These are phyloP conservation scores for Cryptosporidium viatorum DNA, from an alignment of 169 alveolate species.

Conservation along the genomic window DNA sequence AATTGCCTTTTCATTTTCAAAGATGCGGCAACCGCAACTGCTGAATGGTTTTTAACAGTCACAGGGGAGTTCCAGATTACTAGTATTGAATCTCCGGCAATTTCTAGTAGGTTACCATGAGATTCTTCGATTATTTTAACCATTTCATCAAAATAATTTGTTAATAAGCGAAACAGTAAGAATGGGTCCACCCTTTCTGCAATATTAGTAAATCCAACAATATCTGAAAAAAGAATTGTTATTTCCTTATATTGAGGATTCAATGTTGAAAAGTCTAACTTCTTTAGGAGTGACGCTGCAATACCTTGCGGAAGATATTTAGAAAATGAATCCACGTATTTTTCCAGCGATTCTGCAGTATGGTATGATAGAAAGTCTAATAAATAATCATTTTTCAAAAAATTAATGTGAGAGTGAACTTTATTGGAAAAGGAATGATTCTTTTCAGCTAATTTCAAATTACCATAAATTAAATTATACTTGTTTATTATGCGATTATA, in stretches of 20 bases:
- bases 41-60: constrained; percentile 54
- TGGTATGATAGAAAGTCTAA: constrained; percentile 7
- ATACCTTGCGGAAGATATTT: constrained; percentile 41
- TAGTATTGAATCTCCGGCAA: constrained; percentile 75
- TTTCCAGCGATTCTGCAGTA: background rate
- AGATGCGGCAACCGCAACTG: constrained; percentile 52
- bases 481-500: background rate
- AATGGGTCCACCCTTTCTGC: constrained; percentile 46
- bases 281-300: background rate
- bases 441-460: background rate
- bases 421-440: background rate
- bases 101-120: constrained; percentile 60
- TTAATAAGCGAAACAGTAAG: constrained; percentile 22
- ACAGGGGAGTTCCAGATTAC: constrained; percentile 76
- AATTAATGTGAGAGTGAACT: background rate
- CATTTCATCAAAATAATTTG: constrained; percentile 58
- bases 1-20: constrained; percentile 53
- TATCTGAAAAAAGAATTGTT: constrained; percentile 68
- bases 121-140: constrained; percentile 32
- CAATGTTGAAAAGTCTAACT: background rate
- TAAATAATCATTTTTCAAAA: background rate
- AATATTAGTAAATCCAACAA: constrained; percentile 54
- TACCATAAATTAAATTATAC: constrained; percentile 6
- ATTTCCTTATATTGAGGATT: constrained; percentile 25
- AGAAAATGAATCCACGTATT: constrained; percentile 21